Base-by-base conservation (phyloP, 1,284 basidiomycete genomes). In the Cutaneotrichosporon cutaneum region DNA sequence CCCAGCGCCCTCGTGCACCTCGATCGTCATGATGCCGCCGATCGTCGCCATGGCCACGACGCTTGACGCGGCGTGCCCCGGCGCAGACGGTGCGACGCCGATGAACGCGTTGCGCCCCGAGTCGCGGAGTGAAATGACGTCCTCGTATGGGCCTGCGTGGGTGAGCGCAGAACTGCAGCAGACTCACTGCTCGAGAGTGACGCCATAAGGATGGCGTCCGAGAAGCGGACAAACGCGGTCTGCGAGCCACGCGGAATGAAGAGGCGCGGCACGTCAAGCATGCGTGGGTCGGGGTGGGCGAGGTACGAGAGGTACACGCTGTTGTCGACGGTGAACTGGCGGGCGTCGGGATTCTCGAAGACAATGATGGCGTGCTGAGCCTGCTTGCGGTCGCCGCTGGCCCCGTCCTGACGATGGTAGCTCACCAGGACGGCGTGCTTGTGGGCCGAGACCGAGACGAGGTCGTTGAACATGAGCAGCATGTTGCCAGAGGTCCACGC, bases 221-320 rank as follows among this genome's bases (percentile, higher is more conserved):
- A 70, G 45, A 82, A 81, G 18, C 72, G 69, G 39, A 81, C 70
- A 59, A 82, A 81, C 6, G 76, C 78, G 8, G 72, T 73, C 10
- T 69, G 55, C 35, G 72, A 70, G 5, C 69, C 70, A 9, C 59
- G 26, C 11, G 74, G 73, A 35, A 81, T 66, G 26, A 70, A 56
- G 0, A 82, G 67, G 16, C 72, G 62, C 2, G 82, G 80, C 0
- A 67, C 63, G 32, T 81, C 80, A 0, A 81, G 71, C 35, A 72
- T 76, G 35, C 80, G 68, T 5, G 77, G 74, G 59, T 81, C 80
- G 22, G 70, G 65, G n/a, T 74, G 70, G 73, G 75, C 72, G 14
- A 68, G 61, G 60, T 75, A 78, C 4, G 72, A 67, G 1, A 80
- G 60, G 21, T 67, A 61, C 13, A 72, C 68, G 10, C 73, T 59